A percentile compares a stretch with the other conserved stretches of the same genome.
phyloP scores from a whole-genome alignment of 805 yeast species.

The Saccharomycopsis babjevae region DNA sequence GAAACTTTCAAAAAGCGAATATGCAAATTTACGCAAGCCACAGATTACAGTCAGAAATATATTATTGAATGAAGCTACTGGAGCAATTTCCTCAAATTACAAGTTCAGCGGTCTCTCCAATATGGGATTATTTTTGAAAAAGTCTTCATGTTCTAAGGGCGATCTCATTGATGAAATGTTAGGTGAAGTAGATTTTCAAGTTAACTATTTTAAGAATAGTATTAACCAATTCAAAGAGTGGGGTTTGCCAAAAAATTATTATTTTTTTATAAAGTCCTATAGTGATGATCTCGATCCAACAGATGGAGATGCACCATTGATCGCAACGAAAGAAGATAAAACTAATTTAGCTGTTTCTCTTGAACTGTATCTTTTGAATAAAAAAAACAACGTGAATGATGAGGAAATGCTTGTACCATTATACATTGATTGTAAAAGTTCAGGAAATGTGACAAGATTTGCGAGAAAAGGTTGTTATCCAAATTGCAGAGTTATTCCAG shows the following conservation, averaged over 20 bases:
- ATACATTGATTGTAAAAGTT: conserved; percentile 27
- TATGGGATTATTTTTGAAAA: conserved; percentile 46
- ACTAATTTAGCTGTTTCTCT: conserved; percentile 6
- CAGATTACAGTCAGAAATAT: conserved; percentile 23
- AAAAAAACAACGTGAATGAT: background rate
- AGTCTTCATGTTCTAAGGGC: conserved; percentile 31
- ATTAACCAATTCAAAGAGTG: conserved; percentile 67
- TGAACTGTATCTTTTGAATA: background rate
- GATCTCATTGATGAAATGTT: conserved; percentile 49
- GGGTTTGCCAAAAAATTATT: conserved; percentile 46
- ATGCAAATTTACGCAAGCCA: background rate
- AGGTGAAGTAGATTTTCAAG: conserved; percentile 65
- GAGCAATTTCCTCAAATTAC: conserved; percentile 8
- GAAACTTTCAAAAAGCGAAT: background rate
- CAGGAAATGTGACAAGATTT: conserved; percentile 70
- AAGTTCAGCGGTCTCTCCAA: conserved; percentile 57
- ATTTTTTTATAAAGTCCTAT: conserved; percentile 14
- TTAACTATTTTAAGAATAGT: conserved; percentile 51
- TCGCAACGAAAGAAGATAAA: background rate
- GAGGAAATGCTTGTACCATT: conserved; percentile 2
- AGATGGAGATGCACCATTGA: conserved; percentile 21
- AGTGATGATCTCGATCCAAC: background rate
- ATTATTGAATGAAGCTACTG: conserved; percentile 27
- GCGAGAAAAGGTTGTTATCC: conserved; percentile 69
- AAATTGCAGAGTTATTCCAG: conserved; percentile 54